Conservation (phyloP, 768 basidiomycete genomes). For the Boletus sp. region DNA sequence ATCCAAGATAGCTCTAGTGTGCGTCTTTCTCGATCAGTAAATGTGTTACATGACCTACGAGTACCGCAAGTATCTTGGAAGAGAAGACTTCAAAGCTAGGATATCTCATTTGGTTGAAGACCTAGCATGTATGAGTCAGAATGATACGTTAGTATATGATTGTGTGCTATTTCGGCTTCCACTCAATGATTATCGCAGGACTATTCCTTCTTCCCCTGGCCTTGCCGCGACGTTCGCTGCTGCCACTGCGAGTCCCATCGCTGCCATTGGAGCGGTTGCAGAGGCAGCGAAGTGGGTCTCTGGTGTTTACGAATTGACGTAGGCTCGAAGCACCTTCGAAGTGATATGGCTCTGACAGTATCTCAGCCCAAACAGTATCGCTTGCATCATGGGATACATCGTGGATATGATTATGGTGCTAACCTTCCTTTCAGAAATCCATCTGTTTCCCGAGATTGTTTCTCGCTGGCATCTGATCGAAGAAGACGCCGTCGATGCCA, state of each 20-base stretch:
- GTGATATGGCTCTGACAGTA: neutral
- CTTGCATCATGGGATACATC: slow-evolving; percentile 4
- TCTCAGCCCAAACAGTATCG: neutral
- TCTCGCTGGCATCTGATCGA: neutral
- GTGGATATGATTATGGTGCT: slow-evolving; percentile 1
- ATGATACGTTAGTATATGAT: neutral
- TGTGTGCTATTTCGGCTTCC: neutral
- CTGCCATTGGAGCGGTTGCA: neutral
- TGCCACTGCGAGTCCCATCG: slow-evolving; percentile 4
- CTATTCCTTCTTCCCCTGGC: neutral
- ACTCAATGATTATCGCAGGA: neutral
- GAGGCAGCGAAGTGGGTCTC: slow-evolving; percentile 7
- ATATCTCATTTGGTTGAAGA: slow-evolving; percentile 6
- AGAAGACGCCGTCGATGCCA: slow-evolving; percentile 2
- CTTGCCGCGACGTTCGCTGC: neutral
- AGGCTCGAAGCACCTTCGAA: neutral
- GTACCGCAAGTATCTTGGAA: neutral
- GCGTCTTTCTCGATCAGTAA: neutral
- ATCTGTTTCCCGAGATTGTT: neutral
- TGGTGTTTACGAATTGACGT: neutral
- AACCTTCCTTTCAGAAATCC: slow-evolving; percentile 1
- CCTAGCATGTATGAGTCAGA: neutral
- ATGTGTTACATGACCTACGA: neutral
- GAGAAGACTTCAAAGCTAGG: slow-evolving; percentile 7
- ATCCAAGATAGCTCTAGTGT: slow-evolving; percentile 1